These are phyloP conservation scores for Paramarasmius palmivorus DNA, from an alignment of 1,284 basidiomycete species.

Conservation along the genomic window DNA sequence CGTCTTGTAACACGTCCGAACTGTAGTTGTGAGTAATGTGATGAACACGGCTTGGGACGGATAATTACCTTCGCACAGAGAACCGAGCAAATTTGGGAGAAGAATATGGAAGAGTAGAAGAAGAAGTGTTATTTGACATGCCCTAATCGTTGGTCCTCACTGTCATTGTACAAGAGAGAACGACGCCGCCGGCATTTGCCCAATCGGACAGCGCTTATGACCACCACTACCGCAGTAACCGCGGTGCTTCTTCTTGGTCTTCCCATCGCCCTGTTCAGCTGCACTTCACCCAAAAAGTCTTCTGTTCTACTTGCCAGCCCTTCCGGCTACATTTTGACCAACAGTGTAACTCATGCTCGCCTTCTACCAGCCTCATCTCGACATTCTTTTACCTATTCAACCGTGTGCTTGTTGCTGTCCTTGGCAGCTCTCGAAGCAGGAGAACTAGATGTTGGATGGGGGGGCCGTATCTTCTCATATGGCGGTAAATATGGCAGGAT, in stretches of 20 bases:
- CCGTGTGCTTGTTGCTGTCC: conserved; percentile 61
- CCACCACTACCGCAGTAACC: no score
- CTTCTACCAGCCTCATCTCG: conserved; percentile 50
- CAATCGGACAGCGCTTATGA: no score
- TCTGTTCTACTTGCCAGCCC: neutral
- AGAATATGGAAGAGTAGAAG: neutral
- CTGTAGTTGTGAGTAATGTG: conserved; percentile 32
- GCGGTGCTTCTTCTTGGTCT: no score
- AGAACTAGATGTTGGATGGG: conserved; percentile 48
- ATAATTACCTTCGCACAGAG: conserved; percentile 31
- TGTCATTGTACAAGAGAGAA: no score
- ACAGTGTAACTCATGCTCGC: conserved; percentile 58
- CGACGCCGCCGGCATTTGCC: no score
- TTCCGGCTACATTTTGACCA: conserved; percentile 49
- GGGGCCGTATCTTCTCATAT: conserved; percentile 52
- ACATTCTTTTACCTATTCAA: conserved; percentile 67
- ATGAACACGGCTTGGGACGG: neutral
- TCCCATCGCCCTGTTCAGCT: no score
- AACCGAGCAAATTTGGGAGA: conserved; percentile 21
- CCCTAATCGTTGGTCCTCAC: no score
- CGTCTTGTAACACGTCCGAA: conserved; percentile 73
- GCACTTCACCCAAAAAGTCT: no score
- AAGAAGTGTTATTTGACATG: no score
- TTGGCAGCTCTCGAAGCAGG: conserved; percentile 56
- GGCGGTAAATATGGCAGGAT: conserved; percentile 43